phyloP scores from a whole-genome alignment of 2,329 filamentous ascomycete species.

The Diaporthe ampelina region DNA sequence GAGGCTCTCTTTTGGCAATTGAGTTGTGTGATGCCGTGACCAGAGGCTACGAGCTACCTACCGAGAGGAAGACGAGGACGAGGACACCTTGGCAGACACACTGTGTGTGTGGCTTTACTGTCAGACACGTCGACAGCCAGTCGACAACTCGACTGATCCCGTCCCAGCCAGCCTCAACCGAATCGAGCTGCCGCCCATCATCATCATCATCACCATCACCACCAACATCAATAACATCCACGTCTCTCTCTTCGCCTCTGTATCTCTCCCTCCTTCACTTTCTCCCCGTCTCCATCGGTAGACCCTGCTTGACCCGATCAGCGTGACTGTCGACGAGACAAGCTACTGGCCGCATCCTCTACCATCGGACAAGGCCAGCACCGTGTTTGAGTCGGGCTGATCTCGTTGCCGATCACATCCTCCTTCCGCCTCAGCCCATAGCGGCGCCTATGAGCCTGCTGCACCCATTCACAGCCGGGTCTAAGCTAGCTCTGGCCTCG shows the following conservation, averaged over 20 bases:
- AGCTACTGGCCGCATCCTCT: neutral
- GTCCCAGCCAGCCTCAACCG: neutral
- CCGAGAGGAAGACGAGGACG: neutral
- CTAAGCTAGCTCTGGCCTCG: constrained; percentile 23
- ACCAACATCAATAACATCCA: neutral
- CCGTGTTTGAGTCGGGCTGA: constrained; percentile 33
- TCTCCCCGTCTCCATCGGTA: neutral
- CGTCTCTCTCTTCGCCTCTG: neutral
- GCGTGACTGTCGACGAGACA: constrained; percentile 16
- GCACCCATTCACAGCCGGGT: constrained; percentile 9
- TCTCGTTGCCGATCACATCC: constrained; percentile 22
- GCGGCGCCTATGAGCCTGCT: neutral
- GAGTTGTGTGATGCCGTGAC: constrained; percentile 12
- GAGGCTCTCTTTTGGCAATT: neutral
- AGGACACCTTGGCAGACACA: neutral
- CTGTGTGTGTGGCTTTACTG: neutral
- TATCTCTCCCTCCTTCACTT: neutral
- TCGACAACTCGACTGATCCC: constrained; percentile 1
- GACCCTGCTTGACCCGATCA: constrained; percentile 20
- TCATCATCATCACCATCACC: neutral
- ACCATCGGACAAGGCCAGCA: constrained; percentile 23
- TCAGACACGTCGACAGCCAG: neutral
- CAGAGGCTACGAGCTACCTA: neutral
- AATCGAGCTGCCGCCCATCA: neutral
- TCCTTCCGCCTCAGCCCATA: neutral